phyloP scores from a whole-genome alignment of 2,329 filamentous ascomycete species.

The Stemphylium beticola region DNA sequence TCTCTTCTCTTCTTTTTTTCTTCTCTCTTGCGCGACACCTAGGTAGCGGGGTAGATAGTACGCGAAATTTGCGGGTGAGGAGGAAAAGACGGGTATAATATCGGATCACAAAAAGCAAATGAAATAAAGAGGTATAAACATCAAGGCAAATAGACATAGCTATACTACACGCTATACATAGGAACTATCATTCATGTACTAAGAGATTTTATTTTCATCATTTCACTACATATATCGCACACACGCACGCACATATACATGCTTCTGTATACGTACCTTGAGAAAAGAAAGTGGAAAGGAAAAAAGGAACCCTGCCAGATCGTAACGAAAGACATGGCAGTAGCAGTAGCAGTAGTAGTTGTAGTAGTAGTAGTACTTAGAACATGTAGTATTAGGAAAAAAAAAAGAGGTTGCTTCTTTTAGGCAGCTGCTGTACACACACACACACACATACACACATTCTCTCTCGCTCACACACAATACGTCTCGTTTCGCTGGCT shows the following conservation, averaged over 20 bases:
- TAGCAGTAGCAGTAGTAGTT: conserved; percentile 3
- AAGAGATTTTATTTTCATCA: conserved; percentile 11
- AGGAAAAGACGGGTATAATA: no score
- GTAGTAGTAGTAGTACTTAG: neutral
- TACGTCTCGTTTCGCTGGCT: neutral
- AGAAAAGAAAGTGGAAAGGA: neutral
- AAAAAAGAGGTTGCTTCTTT: conserved; percentile 9
- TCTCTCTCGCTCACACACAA: neutral
- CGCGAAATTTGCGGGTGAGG: no score
- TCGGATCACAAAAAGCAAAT: no score
- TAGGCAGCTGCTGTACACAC: conserved; percentile 12
- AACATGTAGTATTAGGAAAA: conserved; percentile 27
- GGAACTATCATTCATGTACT: no score
- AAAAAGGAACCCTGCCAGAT: neutral
- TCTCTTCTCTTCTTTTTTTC: no score
- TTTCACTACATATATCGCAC: conserved; percentile 22
- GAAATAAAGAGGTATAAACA: no score
- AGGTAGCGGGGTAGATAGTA: no score
- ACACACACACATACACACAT: neutral
- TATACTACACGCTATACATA: no score
- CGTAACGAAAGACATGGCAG: neutral
- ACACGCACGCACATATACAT: neutral
- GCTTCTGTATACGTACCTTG: conserved; percentile 8
- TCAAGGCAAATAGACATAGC: no score
- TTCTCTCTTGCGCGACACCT: no score